Evolutionary conservation across 2,329 filamentous ascomycete species (phyloP).

Genomic region (Stachybotrys chartarum): DNA sequence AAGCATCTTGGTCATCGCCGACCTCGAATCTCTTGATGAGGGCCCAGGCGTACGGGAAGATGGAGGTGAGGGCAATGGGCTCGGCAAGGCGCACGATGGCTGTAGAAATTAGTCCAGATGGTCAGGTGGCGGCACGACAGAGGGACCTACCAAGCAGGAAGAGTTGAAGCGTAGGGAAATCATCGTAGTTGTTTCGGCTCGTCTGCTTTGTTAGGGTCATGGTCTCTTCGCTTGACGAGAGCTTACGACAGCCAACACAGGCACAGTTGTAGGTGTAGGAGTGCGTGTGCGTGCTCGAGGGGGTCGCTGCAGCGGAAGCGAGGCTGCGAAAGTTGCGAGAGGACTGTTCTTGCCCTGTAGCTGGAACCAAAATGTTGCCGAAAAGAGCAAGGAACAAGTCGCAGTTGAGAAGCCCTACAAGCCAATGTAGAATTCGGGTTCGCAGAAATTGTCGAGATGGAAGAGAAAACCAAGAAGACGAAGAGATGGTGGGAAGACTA

Average conservation of each 20-base stretch:
- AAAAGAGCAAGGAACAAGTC: background rate
- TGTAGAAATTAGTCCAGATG: conserved; percentile 23
- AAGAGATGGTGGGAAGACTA: background rate
- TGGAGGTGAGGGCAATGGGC: conserved; percentile 86
- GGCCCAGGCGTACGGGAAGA: conserved; percentile 87
- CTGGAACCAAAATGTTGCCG: too few relatives aligned
- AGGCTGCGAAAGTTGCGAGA: too few relatives aligned
- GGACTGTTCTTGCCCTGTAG: too few relatives aligned
- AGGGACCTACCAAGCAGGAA: conserved; percentile 67
- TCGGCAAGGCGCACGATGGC: conserved; percentile 90
- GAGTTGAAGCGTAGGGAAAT: conserved; percentile 76
- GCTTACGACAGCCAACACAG: conserved; percentile 38
- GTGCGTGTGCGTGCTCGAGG: conserved; percentile 10
- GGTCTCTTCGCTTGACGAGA: conserved; percentile 29
- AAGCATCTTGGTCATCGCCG: conserved; percentile 67
- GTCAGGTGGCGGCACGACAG: background rate
- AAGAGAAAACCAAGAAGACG: background rate
- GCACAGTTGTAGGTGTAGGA: conserved; percentile 13
- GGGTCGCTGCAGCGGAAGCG: conserved; percentile 5
- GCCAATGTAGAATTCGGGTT: too few relatives aligned
- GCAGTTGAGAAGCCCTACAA: background rate
- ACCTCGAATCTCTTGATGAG: conserved; percentile 71
- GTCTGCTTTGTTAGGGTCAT: conserved; percentile 47
- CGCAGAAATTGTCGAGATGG: background rate
- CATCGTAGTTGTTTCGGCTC: conserved; percentile 55